Base-by-base conservation (phyloP, 202 grass and related monocot species). In the Eragrostis tef region DNA sequence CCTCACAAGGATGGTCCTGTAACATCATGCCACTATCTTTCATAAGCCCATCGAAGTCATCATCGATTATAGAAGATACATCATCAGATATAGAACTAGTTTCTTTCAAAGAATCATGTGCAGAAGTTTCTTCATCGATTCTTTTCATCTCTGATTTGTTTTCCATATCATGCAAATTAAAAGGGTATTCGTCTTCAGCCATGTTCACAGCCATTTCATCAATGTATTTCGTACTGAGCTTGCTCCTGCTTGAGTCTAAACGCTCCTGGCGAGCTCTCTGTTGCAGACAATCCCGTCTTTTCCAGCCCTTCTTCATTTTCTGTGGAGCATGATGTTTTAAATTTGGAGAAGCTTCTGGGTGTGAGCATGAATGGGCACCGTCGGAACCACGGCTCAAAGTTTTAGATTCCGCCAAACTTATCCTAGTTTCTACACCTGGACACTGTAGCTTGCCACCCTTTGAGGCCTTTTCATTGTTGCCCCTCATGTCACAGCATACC, bases 201-300 rank as follows among this genome's bases (percentile, higher is more conserved):
- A 98, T 93, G 80, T 93, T 94, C 39, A 91, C 86, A 76, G 84
- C 83, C 96, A 94, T 93, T 74, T 95, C 89, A 81, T 91, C 90
- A 73, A 81, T 78, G 24, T 86, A 48, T 76, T 74, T 72, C 80
- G 89, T 89, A 57, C 24, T 61, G 59, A 91, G 88, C 75, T 89
- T 88, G 73, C 92, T 98, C 83, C 92, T 89, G 70, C 92, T 93
- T 17, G 74, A 87, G 46, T 95, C 94, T 56, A 99, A 76, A 47
- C 89, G 84, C 71, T 99, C 96, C 63, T 99, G 90, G 11, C 92
- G 92, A 90, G 90, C 90, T 56, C 79, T 88, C 85, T 93, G 96
- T 73, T 99, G 96, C 26, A 80, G 73, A 56, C 83, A 90, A 70
- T 88, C 90, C 49, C 86, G 85, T 16, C 92, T 85, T 41, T 85